These are phyloP conservation scores for Panaeolus cyanescens DNA, from an alignment of 768 basidiomycete genomes.

Conservation along the genomic window DNA sequence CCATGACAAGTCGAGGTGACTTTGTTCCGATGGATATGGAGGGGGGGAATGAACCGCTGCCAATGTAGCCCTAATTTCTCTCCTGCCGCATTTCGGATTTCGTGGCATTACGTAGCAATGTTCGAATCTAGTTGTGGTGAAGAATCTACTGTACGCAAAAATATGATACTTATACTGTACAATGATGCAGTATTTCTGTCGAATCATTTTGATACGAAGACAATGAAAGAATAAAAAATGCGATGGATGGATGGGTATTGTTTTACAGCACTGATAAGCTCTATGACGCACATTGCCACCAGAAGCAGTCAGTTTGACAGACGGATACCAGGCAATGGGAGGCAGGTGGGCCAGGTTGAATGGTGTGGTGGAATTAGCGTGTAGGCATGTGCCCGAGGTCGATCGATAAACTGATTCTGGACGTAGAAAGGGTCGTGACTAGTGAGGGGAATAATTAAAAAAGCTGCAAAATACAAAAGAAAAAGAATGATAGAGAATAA, in stretches of 20 bases:
- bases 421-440: background rate
- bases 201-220: background rate
- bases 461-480: background rate
- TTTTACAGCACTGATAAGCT: constrained; percentile 2
- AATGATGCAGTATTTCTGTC: background rate
- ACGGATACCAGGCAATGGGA: background rate
- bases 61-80: background rate
- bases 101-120: constrained; percentile 1
- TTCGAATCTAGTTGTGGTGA: background rate
- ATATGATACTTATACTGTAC: background rate
- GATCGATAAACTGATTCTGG: constrained; percentile 1
- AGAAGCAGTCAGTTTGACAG: constrained; percentile 1
- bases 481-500: background rate
- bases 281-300: background rate
- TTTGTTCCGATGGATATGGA: constrained; percentile 1
- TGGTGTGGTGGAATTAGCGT: constrained; percentile 2
- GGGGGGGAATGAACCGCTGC: background rate
- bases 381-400: background rate
- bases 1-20: background rate
- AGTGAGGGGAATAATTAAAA: background rate
- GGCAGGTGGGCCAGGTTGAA: background rate
- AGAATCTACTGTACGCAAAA: background rate
- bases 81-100: background rate
- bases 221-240: background rate
- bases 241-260: background rate